Evolutionary conservation across 2,329 filamentous ascomycete species (phyloP).

Genomic region (Corinectria fuckeliana): DNA sequence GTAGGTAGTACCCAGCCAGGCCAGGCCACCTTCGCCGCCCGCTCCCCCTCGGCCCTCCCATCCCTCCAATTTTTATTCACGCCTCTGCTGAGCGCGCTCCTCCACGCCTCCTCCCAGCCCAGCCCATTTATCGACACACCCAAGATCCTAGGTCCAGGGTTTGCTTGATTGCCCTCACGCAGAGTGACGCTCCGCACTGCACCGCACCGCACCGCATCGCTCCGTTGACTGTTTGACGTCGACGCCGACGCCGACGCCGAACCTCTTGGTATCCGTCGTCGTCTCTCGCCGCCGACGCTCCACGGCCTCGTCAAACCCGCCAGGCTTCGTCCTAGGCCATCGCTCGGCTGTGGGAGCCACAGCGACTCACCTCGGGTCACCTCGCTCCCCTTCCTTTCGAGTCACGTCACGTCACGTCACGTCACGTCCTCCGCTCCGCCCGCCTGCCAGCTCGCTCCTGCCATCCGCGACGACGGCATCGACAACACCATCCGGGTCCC

Average conservation of each 20-base stretch:
- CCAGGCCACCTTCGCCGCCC: slow-evolving; percentile 7
- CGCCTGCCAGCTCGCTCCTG: slow-evolving; percentile 15
- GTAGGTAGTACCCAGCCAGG: too few species aligned
- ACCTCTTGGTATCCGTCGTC: slow-evolving; percentile 9
- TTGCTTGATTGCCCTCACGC: slow-evolving; percentile 36
- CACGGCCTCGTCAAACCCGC: slow-evolving; percentile 20
- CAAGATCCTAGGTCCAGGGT: slow-evolving; percentile 42
- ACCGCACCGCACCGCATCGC: slow-evolving; percentile 32
- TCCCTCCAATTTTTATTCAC: slow-evolving; percentile 42
- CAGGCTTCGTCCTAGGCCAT: slow-evolving; percentile 13
- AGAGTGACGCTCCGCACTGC: slow-evolving; percentile 35
- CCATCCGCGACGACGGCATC: slow-evolving; percentile 22
- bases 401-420: slow-evolving; percentile 30
- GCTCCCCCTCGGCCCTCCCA: slow-evolving; percentile 28
- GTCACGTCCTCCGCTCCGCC: slow-evolving; percentile 24
- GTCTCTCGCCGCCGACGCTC: slow-evolving; percentile 22
- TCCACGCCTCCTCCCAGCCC: slow-evolving; percentile 48
- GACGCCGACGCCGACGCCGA: slow-evolving; percentile 29
- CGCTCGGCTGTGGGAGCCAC: slow-evolving; percentile 17
- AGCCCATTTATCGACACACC: slow-evolving; percentile 50
- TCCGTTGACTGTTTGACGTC: slow-evolving; percentile 25
- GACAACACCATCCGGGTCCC: slow-evolving; percentile 18
- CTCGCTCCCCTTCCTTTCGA: slow-evolving; percentile 24
- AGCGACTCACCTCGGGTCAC: slow-evolving; percentile 15
- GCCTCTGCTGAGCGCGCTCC: slow-evolving; percentile 43